Evolutionary conservation across 768 basidiomycete species (phyloP).

Genomic region (Mycena filopes): DNA sequence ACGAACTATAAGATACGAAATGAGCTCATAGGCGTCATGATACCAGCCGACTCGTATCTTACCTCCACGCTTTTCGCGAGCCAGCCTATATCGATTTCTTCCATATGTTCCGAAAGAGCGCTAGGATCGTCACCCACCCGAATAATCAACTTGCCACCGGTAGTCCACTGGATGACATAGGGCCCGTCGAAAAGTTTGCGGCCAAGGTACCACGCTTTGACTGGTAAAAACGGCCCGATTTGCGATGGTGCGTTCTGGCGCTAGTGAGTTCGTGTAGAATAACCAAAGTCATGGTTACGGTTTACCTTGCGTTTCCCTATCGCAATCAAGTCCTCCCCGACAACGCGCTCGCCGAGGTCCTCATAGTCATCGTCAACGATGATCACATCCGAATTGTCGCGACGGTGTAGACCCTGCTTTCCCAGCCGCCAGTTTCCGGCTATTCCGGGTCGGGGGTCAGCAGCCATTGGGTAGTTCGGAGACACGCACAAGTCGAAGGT

Average conservation of each 20-base stretch:
- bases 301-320: slow-evolving; percentile 22
- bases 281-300: background rate
- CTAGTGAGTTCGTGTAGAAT: background rate
- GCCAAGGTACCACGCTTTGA: too few relatives aligned
- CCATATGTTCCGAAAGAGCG: too few relatives aligned
- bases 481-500: slow-evolving; percentile 10
- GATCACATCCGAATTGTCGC: slow-evolving; percentile 9
- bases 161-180: too few relatives aligned
- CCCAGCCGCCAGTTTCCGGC: background rate
- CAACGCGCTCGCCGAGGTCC: slow-evolving; percentile 6
- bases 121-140: too few relatives aligned
- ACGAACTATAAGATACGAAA: slow-evolving; percentile 4
- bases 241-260: slow-evolving; percentile 6
- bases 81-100: too few relatives aligned
- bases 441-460: background rate
- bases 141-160: too few relatives aligned
- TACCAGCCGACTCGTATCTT: background rate
- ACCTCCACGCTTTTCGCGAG: background rate
- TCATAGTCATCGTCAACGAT: slow-evolving; percentile 10
- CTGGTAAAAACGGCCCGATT: background rate
- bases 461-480: background rate
- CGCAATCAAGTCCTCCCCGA: background rate
- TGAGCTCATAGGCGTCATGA: background rate
- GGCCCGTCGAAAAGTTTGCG: too few relatives aligned
- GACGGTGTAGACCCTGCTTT: slow-evolving; percentile 1